These are phyloP conservation scores for Penicillium italicum DNA, from an alignment of 2,329 filamentous ascomycete genomes.

Conservation along the genomic window DNA sequence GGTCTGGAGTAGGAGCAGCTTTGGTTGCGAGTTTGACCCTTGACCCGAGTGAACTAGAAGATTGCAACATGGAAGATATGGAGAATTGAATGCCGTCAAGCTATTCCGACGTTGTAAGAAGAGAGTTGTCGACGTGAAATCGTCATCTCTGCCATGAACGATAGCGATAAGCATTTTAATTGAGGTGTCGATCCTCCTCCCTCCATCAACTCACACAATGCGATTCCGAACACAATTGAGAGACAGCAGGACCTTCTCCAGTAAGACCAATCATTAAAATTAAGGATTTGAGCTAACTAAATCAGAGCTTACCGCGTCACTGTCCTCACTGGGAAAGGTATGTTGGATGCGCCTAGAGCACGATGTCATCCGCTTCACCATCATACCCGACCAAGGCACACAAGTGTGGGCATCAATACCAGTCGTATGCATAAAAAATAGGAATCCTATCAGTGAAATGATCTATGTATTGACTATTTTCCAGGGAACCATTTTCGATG, in stretches of 20 bases:
- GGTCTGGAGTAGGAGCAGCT: constrained; percentile 84
- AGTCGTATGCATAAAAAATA: constrained; percentile 28
- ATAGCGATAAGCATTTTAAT: constrained; percentile 9
- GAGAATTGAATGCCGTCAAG: neutral
- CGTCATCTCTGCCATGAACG: neutral
- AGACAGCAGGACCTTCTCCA: constrained; percentile 26
- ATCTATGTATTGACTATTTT: neutral
- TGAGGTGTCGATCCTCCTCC: neutral
- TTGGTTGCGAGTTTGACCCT: constrained; percentile 67
- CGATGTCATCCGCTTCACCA: constrained; percentile 84
- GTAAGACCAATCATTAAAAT: neutral
- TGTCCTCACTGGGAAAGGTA: constrained; percentile 70
- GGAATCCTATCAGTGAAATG: too few relatives aligned
- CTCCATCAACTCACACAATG: constrained; percentile 23
- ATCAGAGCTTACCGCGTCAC: constrained; percentile 58
- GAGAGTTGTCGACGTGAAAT: neutral
- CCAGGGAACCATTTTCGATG: constrained; percentile 80
- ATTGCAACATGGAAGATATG: neutral
- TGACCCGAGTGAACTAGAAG: neutral
- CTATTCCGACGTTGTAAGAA: neutral
- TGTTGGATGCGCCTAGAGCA: constrained; percentile 88
- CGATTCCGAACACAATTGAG: constrained; percentile 34
- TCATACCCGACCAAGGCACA: constrained; percentile 89
- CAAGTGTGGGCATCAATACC: constrained; percentile 87
- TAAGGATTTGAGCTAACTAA: constrained; percentile 5